Percentiles rank a stretch among this genome's conserved stretches.
Evolutionary conservation across 345 rosid species (phyloP).

Genomic region (Boechera divaricarpa): DNA sequence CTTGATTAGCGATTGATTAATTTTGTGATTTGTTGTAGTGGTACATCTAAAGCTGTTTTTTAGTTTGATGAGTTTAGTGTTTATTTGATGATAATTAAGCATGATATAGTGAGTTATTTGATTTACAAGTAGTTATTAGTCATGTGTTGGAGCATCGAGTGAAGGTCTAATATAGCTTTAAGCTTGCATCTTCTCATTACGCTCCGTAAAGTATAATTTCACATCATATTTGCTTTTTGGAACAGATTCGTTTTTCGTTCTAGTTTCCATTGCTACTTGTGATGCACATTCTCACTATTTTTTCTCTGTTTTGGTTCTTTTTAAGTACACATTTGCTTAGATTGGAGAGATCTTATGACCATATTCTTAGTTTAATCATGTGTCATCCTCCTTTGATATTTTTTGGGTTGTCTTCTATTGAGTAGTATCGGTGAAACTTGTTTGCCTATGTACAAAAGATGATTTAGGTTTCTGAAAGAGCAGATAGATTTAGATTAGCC

Average conservation of each 20-base stretch:
- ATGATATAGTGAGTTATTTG: neutral
- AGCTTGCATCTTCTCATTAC: constrained; percentile 72
- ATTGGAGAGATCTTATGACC: neutral
- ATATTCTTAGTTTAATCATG: neutral
- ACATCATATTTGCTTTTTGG: constrained; percentile 42
- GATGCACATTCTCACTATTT: constrained; percentile 29
- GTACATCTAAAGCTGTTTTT: neutral
- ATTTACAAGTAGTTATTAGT: neutral
- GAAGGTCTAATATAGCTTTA: constrained; percentile 55
- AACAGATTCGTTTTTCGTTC: constrained; percentile 44
- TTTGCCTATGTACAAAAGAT: neutral
- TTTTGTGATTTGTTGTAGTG: neutral
- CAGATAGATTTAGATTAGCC: neutral
- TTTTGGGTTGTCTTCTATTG: neutral
- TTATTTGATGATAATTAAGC: neutral
- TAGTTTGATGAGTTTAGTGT: neutral
- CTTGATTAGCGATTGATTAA: neutral
- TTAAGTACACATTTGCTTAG: neutral
- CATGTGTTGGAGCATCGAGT: constrained; percentile 61
- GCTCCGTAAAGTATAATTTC: constrained; percentile 52
- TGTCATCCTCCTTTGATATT: neutral
- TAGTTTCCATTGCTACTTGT: constrained; percentile 34
- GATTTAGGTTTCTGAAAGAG: neutral
- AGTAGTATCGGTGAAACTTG: neutral
- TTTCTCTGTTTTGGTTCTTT: neutral